phyloP scores from a whole-genome alignment of 1,284 basidiomycete species.

The Fistulinella cinereoalba region DNA sequence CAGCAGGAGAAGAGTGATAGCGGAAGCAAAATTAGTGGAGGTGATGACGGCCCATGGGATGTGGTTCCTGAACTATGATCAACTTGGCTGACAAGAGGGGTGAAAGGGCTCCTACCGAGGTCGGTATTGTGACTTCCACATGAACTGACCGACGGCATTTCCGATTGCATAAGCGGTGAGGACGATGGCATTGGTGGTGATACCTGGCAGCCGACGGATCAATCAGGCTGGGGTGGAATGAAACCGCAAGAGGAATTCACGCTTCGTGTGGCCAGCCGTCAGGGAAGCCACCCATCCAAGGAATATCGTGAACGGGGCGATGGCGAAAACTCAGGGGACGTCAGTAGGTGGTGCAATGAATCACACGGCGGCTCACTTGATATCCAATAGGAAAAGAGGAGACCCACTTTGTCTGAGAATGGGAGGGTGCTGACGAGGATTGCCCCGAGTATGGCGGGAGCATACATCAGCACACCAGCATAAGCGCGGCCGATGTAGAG shows the following conservation, averaged over 20 bases:
- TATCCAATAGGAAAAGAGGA: conserved; percentile 71
- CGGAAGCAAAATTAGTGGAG: conserved; percentile 52
- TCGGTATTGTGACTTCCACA: conserved; percentile 70
- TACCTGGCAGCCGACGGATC: conserved; percentile 37
- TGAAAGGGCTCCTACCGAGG: conserved; percentile 49
- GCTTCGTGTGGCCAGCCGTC: conserved; percentile 76
- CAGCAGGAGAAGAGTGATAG: conserved; percentile 51
- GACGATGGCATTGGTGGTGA: conserved; percentile 73
- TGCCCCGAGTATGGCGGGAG: conserved; percentile 67
- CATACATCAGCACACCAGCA: conserved; percentile 59
- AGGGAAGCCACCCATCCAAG: conserved; percentile 68
- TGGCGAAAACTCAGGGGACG: conserved; percentile 52
- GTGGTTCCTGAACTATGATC: conserved; percentile 45
- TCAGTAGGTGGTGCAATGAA: background rate
- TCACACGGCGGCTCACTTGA: conserved; percentile 47
- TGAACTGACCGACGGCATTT: conserved; percentile 71
- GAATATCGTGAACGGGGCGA: conserved; percentile 67
- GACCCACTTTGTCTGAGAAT: conserved; percentile 61
- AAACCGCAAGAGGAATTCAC: conserved; percentile 33
- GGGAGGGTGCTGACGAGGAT: conserved; percentile 69
- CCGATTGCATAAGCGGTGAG: conserved; percentile 71
- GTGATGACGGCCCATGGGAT: conserved; percentile 69
- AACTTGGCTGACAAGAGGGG: conserved; percentile 1
- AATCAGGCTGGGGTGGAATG: conserved; percentile 6
- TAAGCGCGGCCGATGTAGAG: conserved; percentile 56